phyloP scores from a whole-genome alignment of 2,329 filamentous ascomycete species.

The Aspergillus sp. region DNA sequence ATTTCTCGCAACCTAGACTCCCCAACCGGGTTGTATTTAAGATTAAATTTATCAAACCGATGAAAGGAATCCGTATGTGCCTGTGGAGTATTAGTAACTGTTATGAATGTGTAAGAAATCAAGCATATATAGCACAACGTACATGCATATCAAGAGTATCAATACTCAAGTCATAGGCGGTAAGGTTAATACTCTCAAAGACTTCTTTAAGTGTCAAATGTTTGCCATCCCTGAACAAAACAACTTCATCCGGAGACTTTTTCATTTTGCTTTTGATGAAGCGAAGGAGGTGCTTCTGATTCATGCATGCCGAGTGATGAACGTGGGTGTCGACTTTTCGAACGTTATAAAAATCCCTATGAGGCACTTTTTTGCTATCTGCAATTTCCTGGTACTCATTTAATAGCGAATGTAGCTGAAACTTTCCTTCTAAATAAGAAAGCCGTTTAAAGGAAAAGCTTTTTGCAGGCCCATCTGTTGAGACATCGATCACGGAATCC shows the following conservation, averaged over 20 bases:
- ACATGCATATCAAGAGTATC: constrained; percentile 99
- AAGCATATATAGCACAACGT: constrained; percentile 38
- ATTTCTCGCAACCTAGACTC: constrained; percentile 96
- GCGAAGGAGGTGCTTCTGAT: constrained; percentile 94
- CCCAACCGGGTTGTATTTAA: constrained; percentile 97
- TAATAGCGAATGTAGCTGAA: constrained; percentile 86
- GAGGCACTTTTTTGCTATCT: constrained; percentile 95
- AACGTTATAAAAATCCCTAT: constrained; percentile 98
- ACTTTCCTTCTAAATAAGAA: constrained; percentile 95
- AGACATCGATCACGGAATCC: constrained; percentile 81
- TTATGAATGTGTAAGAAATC: not conserved
- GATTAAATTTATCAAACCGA: constrained; percentile 98
- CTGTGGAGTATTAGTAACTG: constrained; percentile 41
- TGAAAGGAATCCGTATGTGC: constrained; percentile 98
- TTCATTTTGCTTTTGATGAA: constrained; percentile 99
- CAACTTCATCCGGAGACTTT: constrained; percentile 91
- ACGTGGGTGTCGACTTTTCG: constrained; percentile 98
- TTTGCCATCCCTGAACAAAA: constrained; percentile 88
- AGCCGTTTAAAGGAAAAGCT: constrained; percentile 94
- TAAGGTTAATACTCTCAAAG: constrained; percentile 95
- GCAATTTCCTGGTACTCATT: constrained; percentile 98
- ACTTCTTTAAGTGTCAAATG: constrained; percentile 89
- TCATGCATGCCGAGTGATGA: constrained; percentile 99
- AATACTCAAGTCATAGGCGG: constrained; percentile 95
- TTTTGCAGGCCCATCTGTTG: constrained; percentile 92